Conservation (phyloP, 1,284 basidiomycete genomes). For the Cryptococcus sp. region DNA sequence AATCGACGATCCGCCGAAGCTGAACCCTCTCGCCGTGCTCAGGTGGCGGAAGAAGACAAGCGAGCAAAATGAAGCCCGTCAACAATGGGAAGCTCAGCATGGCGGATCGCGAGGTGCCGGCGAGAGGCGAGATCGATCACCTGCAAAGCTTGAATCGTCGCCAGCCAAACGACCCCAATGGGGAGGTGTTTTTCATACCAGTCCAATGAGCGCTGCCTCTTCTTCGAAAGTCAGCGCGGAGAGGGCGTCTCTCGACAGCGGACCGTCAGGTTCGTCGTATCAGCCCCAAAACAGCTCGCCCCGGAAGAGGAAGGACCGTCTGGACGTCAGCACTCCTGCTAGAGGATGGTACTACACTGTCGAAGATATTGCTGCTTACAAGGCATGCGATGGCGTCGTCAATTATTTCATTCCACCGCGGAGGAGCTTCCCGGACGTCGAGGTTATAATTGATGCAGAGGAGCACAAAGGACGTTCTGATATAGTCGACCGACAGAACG, state of each 20-base stretch:
- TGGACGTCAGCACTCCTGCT: not conserved
- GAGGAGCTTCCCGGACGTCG: slow-evolving; percentile 7
- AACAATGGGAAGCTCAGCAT: slow-evolving; percentile 33
- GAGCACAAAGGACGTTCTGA: not conserved
- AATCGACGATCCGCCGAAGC: slow-evolving; percentile 39
- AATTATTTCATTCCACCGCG: slow-evolving; percentile 48
- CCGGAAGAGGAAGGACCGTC: slow-evolving; percentile 1
- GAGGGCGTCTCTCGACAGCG: slow-evolving; percentile 11
- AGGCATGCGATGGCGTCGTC: slow-evolving; percentile 34
- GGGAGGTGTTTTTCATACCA: slow-evolving; percentile 9
- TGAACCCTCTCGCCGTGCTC: slow-evolving; percentile 45
- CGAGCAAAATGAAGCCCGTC: slow-evolving; percentile 32
- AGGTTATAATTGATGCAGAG: slow-evolving; percentile 10
- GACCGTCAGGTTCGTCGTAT: slow-evolving; percentile 5
- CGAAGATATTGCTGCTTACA: slow-evolving; percentile 41
- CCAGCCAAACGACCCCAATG: slow-evolving; percentile 1
- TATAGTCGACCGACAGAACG: slow-evolving; percentile 5
- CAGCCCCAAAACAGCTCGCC: slow-evolving; percentile 1
- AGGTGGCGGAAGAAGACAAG: slow-evolving; percentile 39
- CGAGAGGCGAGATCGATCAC: slow-evolving; percentile 6
- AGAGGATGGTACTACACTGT: slow-evolving; percentile 40
- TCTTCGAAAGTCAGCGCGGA: not conserved
- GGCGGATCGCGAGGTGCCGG: slow-evolving; percentile 5
- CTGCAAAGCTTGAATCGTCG: slow-evolving; percentile 4
- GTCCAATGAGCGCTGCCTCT: slow-evolving; percentile 11